These are phyloP conservation scores for Macaranga tanarius DNA, from an alignment of 441 rosid species.

Conservation along the genomic window DNA sequence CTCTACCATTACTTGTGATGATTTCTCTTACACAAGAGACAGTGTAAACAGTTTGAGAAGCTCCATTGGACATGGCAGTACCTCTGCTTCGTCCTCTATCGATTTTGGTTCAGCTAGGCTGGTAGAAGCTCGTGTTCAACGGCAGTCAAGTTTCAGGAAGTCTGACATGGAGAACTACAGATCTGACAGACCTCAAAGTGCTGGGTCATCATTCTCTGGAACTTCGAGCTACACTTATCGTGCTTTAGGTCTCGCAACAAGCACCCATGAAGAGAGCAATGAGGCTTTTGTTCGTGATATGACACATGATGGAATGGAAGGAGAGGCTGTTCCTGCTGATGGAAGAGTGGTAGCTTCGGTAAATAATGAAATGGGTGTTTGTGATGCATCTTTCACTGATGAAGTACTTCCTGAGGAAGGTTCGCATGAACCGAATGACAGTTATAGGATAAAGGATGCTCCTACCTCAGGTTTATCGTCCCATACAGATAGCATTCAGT, in stretches of 20 bases:
- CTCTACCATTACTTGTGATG: constrained; percentile 56
- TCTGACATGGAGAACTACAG: constrained; percentile 66
- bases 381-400: constrained; percentile 26
- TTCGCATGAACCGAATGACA: constrained; percentile 31
- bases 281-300: constrained; percentile 40
- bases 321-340: constrained; percentile 37
- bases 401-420: constrained; percentile 29
- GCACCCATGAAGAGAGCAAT: constrained; percentile 37
- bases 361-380: constrained; percentile 34
- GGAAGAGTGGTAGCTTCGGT: constrained; percentile 37
- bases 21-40: constrained; percentile 66
- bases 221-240: constrained; percentile 49
- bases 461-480: constrained; percentile 38
- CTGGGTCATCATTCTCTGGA: constrained; percentile 56
- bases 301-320: constrained; percentile 34
- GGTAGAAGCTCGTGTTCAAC: constrained; percentile 53
- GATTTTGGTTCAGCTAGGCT: constrained; percentile 72
- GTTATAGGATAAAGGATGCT: constrained; percentile 37
- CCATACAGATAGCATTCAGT: constrained; percentile 28
- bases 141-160: constrained; percentile 72
- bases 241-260: constrained; percentile 46
- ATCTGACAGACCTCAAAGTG: constrained; percentile 69
- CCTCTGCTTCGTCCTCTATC: constrained; percentile 81
- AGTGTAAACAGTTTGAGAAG: constrained; percentile 73
- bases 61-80: constrained; percentile 74